phyloP scores from a whole-genome alignment of 441 rosid genomes.

The Croton laevigatus region DNA sequence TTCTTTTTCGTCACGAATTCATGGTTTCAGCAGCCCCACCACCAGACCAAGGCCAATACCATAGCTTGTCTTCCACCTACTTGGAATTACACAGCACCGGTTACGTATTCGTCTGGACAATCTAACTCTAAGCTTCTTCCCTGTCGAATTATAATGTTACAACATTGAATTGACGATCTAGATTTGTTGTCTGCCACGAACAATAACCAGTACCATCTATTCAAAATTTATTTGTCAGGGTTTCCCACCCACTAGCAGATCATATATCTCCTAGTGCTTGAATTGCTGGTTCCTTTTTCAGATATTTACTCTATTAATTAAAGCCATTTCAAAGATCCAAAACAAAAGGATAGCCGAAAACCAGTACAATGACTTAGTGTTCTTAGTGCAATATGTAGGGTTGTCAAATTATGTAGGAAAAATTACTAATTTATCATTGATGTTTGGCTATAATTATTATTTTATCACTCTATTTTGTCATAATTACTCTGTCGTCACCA shows the following conservation, averaged over 20 bases:
- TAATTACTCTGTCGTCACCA: no score
- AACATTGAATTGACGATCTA: conserved; percentile 12
- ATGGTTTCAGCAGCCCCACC: conserved; percentile 14
- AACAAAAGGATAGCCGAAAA: neutral
- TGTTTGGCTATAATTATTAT: no score
- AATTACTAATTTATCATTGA: no score
- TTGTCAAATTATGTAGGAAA: no score
- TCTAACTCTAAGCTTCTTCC: neutral
- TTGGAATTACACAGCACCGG: neutral
- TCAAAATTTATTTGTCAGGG: neutral
- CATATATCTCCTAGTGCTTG: neutral
- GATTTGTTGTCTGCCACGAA: conserved; percentile 7
- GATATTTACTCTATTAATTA: neutral
- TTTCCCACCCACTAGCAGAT: neutral
- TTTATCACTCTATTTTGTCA: no score
- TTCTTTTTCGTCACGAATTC: neutral
- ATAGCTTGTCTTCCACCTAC: neutral
- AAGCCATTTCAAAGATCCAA: neutral
- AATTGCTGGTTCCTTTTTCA: neutral
- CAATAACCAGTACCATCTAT: neutral
- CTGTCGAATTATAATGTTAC: neutral
- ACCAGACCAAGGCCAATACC: no score
- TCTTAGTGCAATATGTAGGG: no score
- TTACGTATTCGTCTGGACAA: neutral
- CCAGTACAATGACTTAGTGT: no score